Percentiles rank a stretch among this genome's conserved stretches.
These are phyloP conservation scores for Pseudocercospora cruenta DNA, from an alignment of 2,329 filamentous ascomycete species.

Conservation along the genomic window DNA sequence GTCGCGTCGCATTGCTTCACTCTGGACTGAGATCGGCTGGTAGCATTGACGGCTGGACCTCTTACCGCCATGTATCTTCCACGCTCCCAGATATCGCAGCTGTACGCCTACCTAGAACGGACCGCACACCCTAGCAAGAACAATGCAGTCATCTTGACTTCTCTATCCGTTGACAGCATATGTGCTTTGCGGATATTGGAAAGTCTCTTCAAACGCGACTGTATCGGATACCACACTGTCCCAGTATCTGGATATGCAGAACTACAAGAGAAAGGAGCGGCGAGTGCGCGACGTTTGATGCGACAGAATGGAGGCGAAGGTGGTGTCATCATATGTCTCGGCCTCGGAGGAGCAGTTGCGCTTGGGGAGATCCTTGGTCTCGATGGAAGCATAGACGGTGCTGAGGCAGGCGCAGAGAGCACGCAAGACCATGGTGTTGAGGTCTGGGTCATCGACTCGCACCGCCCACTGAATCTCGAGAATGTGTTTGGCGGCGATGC, in stretches of 20 bases:
- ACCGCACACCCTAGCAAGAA: constrained; percentile 88
- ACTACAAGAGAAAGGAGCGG: constrained; percentile 75
- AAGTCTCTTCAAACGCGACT: constrained; percentile 91
- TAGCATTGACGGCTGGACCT: not conserved
- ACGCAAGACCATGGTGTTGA: constrained; percentile 76
- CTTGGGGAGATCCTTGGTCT: constrained; percentile 78
- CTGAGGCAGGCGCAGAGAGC: constrained; percentile 44
- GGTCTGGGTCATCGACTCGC: constrained; percentile 90
- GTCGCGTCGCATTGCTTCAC: not conserved
- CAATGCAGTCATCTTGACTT: constrained; percentile 86
- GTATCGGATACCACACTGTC: constrained; percentile 96
- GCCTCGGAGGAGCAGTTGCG: constrained; percentile 89
- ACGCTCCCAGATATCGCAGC: constrained; percentile 81
- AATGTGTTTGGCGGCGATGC: constrained; percentile 74
- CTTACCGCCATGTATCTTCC: constrained; percentile 80
- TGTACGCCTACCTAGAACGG: constrained; percentile 86
- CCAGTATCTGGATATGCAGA: constrained; percentile 92
- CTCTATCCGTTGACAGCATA: constrained; percentile 91
- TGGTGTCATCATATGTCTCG: constrained; percentile 87
- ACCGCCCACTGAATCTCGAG: constrained; percentile 89
- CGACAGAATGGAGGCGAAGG: constrained; percentile 80
- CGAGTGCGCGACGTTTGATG: constrained; percentile 84
- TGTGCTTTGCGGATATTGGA: constrained; percentile 95
- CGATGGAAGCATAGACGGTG: constrained; percentile 59
- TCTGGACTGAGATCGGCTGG: not conserved